Base-by-base conservation (phyloP, 2,329 filamentous ascomycete genomes). In the Xylariomycetidae sp. region DNA sequence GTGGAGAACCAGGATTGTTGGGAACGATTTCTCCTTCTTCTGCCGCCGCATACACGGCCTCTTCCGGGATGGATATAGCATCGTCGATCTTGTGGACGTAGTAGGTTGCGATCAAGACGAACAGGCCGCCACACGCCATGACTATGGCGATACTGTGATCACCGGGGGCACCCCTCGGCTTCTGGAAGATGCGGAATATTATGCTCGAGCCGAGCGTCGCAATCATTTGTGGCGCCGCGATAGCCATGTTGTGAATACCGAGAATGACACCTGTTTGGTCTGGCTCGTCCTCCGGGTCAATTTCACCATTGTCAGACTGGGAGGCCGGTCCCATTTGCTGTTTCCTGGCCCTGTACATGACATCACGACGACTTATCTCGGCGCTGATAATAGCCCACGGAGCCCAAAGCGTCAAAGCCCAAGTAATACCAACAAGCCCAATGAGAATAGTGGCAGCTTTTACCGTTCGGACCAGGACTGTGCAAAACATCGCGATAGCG, bases 341-440 rank as follows among this genome's bases (percentile, higher is more conserved):
- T 36, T 54, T 53, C 33, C 42, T 56, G 3, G 64, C 59, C 15
- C 72, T 69, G 16, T 67, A 56, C 13, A 62, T 44, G 25, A 82
- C 79, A 54, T 95, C 86, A 5, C 88, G 81, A 40, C 82, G 85
- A 40, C 84, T 85, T 42, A 97, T 89, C 59, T 97, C 90, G 5
- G 87, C 87, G 28, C 87, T 88, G 56, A 97, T 96, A 49, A 97
- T 85, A 25, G 90, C 89, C 66, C 90, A 97, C 0, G 90, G 90
- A 1, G 89, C 90, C 90, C 90, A 97, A 16, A 94, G 77, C 2
- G 88, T 88, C 51, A 96, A 67, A 15, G 89, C 88, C 90, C 90
- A 97, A 1, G 87, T 88, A 38, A 97, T 80, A 20, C 90, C 90
- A 30, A 94, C 80, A 16, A 92, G 65, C 2, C 81, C 86, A 36